These are phyloP conservation scores for Monilinia polystroma DNA, from an alignment of 2,329 filamentous ascomycete species.

Conservation along the genomic window DNA sequence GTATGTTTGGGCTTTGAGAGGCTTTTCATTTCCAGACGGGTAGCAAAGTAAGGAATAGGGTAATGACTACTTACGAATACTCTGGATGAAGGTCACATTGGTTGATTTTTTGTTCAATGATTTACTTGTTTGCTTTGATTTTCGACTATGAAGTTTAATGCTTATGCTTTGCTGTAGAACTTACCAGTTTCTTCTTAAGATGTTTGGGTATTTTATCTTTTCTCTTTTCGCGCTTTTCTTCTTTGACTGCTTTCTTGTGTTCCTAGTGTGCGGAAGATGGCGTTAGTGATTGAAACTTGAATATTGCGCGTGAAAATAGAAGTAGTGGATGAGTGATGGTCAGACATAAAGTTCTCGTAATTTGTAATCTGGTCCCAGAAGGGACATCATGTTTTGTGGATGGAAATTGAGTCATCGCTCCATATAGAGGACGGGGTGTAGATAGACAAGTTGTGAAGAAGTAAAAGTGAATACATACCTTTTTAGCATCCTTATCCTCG, in stretches of 20 bases:
- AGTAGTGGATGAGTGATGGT: neutral
- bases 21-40: neutral
- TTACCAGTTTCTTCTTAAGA: slow-evolving; percentile 84
- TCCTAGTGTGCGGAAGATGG: slow-evolving; percentile 42
- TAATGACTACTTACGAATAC: neutral
- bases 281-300: neutral
- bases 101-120: neutral
- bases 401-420: slow-evolving; percentile 21
- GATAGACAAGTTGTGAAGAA: neutral
- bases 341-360: slow-evolving; percentile 20
- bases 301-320: neutral
- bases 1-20: slow-evolving; percentile 2
- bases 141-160: slow-evolving; percentile 30
- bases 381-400: slow-evolving; percentile 21
- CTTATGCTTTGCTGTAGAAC: slow-evolving; percentile 44
- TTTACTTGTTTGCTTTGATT: slow-evolving; percentile 9
- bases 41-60: neutral
- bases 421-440: slow-evolving; percentile 27
- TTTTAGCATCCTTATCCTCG: slow-evolving; percentile 88
- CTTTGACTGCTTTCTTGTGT: slow-evolving; percentile 90
- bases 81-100: neutral
- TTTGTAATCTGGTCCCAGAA: slow-evolving; percentile 20
- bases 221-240: slow-evolving; percentile 89
- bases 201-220: slow-evolving; percentile 97
- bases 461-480: slow-evolving; percentile 46